Base-by-base conservation (phyloP, 164 flowering plant species). In the Chloranthus sessilifolius region DNA sequence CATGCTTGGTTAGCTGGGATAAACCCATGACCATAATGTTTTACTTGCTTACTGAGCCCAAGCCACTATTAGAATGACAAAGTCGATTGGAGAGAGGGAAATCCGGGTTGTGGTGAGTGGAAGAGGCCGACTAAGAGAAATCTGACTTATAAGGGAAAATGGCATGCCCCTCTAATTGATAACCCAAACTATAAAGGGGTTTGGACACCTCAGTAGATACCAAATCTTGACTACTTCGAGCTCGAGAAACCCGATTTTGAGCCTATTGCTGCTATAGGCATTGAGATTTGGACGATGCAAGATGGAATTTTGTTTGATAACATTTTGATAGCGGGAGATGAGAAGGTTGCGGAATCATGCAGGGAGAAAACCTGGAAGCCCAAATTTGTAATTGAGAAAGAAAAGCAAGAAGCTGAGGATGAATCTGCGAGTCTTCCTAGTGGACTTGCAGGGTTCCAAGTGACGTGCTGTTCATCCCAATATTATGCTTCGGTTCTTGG, bases 271-370 rank as follows among this genome's bases (percentile, higher is more conserved):
- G 97, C 96, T 14, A 54, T 92, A 63, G 99, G 96, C 12, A 88
- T 88, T 75, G 99, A 92, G 75, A 86, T 88, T 27, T 92, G 97
- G 99, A 88, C 99, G 37, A 88, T 88, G 99, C 99, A 92, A 55
- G 95, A 92, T 70, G 99, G 97, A n/a, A 82, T 92, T n/a, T 46
- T 92, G 73, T 88, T 92, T 61, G 96, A 92, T 70, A 88, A 86
- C 30, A 67, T 92, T 46, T 62, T 92, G 80, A 86, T 92, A 11
- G 71, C 91, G 2, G 52, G 61, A 22, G 79, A 74, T 66, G 96
- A 85, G 60, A 81, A 81, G 63, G 64, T 58, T 52, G 99, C 96
- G 7, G 83, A 65, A 49, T 53, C 80, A n/a, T 70, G 65, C 56
- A 55, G 95, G 61, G 65, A 56, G 48, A 73, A 62, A 5, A 27